A percentile compares a stretch with the other conserved stretches of the same genome.
phyloP scores from a whole-genome alignment of 2,329 filamentous ascomycete genomes.

The Diaporthe batatas region DNA sequence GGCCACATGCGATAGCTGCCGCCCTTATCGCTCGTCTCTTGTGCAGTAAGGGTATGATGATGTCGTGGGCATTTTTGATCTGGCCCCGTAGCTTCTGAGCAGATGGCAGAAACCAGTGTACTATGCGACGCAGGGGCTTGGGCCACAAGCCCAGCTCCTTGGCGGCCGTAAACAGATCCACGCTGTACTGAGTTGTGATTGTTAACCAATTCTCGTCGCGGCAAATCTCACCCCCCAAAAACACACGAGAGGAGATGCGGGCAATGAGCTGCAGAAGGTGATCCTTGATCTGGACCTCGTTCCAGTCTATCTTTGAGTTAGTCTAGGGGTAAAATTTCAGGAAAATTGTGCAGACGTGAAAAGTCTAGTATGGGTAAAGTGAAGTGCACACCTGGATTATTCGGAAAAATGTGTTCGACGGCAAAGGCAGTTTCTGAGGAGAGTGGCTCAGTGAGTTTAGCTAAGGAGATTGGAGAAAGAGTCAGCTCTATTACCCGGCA shows the following conservation, averaged over 20 bases:
- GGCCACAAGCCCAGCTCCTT: slow-evolving; percentile 58
- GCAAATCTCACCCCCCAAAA: slow-evolving; percentile 59
- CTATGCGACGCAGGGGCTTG: slow-evolving; percentile 54
- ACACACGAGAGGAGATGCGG: slow-evolving; percentile 55
- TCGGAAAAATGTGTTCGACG: not conserved
- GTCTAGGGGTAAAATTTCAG: not conserved
- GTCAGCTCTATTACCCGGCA: not conserved
- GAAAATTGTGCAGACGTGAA: not conserved
- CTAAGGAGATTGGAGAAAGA: not conserved
- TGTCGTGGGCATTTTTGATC: slow-evolving; percentile 44
- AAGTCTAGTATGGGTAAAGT: not conserved
- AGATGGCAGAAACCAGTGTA: slow-evolving; percentile 59
- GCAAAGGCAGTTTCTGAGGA: slow-evolving; percentile 11
- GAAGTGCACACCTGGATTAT: not conserved
- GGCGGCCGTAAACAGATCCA: slow-evolving; percentile 53
- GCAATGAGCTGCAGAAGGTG: not conserved
- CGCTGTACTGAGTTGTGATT: slow-evolving; percentile 57
- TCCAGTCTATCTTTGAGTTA: not conserved
- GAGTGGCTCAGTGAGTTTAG: slow-evolving; percentile 8
- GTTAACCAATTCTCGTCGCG: slow-evolving; percentile 62
- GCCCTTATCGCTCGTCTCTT: slow-evolving; percentile 48
- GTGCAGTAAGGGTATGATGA: slow-evolving; percentile 28
- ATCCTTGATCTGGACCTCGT: not conserved
- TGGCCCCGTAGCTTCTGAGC: slow-evolving; percentile 54
- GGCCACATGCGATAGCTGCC: slow-evolving; percentile 42